Base-by-base conservation (phyloP, 2,329 filamentous ascomycete species). In the Clarireedia sp. region DNA sequence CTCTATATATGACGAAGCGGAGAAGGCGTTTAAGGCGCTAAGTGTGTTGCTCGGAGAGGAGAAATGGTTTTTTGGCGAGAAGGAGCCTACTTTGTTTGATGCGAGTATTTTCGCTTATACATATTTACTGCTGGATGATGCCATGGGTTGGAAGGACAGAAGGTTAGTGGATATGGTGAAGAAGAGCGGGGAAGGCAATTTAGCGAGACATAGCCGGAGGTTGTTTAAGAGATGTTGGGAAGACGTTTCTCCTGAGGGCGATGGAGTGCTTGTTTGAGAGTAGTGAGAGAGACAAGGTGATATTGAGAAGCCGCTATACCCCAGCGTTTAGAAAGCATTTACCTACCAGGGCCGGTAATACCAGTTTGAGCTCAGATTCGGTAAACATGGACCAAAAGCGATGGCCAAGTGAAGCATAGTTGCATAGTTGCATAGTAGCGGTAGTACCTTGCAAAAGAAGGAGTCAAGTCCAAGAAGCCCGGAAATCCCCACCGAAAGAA, bases 41-140 rank as follows among this genome's bases (percentile, higher is more conserved):
- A 80, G 81, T 2, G 74, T 70, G 19, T 65, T 86, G 8, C 72
- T 89, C 9, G 82, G 77, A 1, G 70, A 78, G 0, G 70, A 82
- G 38, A 64, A 72, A 17, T 86, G 82, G 75, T 88, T 87, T 68
- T 86, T 85, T 65, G 77, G 62, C 1, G 62, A 56, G 24, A 58
- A 63, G 3, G 60, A 58, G 6, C 89, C 92, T 0, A 82, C 84
- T 0, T 67, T 92, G 23, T 92, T 97, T 63, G 94, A 99, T 71
- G 91, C 92, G 6, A 83, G 82, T 53, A 81, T 97, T 2, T 97
- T 96, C 72, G 85, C 90, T 3, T 99, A 96, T 70, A 91, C 89
- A 0, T 83, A 95, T 69, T 74, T 95, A 50, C 75, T 97, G 51
- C 72, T 95, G 51, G 82, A 87, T 57, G 77, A 83, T 36, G 66